Conservation (phyloP, 2,329 filamentous ascomycete genomes). For the Fusarium begoniae region DNA sequence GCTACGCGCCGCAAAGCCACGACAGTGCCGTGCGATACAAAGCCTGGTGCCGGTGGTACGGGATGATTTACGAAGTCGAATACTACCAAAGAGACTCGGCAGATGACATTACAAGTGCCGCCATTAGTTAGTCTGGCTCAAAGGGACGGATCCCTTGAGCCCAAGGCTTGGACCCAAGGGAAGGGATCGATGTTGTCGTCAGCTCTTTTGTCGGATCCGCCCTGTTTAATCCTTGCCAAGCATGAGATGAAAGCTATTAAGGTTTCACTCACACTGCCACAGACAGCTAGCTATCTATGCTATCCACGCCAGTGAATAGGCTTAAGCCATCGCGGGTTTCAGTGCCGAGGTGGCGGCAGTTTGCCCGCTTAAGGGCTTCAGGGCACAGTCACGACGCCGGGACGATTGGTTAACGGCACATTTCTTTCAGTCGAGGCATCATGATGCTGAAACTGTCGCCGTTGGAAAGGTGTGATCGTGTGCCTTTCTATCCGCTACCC, state of each 20-base stretch:
- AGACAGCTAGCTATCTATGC: background rate
- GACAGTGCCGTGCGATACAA: background rate
- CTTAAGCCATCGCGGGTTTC: background rate
- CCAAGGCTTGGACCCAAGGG: background rate
- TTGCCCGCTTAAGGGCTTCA: background rate
- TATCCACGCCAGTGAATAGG: background rate
- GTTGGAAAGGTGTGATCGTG: background rate
- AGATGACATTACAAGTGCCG: constrained; percentile 21
- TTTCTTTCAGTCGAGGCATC: constrained; percentile 2
- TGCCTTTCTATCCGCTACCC: background rate
- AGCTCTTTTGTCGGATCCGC: constrained; percentile 20
- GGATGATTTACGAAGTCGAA: constrained; percentile 9
- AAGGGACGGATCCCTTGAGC: background rate
- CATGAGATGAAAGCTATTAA: constrained; percentile 7
- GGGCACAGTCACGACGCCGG: background rate
- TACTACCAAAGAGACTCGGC: constrained; percentile 3
- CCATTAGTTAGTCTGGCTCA: constrained; percentile 10
- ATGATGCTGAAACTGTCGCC: constrained; percentile 12
- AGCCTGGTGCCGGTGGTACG: background rate
- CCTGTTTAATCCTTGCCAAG: constrained; percentile 4
- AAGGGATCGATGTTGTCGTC: constrained; percentile 11
- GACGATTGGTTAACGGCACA: constrained; percentile 2
- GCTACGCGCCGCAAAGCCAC: constrained; percentile 24
- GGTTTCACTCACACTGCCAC: constrained; percentile 32
- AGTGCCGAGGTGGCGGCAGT: background rate